Percentiles rank a stretch among this genome's conserved stretches.
phyloP scores from a whole-genome alignment of 2,329 filamentous ascomycete genomes.

The Ramichloridium luteum region DNA sequence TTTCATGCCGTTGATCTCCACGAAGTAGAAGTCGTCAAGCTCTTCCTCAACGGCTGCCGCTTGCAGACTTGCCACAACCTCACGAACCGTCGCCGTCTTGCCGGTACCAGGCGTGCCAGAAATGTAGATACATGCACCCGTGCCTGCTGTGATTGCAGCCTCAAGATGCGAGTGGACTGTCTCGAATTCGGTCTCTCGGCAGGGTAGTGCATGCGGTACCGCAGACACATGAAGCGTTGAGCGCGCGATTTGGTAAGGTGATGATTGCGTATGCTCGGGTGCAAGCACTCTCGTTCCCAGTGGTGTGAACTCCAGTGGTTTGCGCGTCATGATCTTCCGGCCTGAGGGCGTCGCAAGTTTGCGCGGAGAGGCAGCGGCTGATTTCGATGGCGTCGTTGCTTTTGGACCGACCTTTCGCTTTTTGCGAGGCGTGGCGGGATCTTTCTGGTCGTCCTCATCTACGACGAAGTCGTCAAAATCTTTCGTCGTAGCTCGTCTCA shows the following conservation, averaged over 20 bases:
- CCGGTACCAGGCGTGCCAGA: constrained; percentile 96
- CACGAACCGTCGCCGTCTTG: constrained; percentile 92
- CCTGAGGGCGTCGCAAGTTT: constrained; percentile 52
- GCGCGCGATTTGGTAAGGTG: constrained; percentile 83
- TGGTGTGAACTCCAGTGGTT: constrained; percentile 87
- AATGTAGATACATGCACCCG: constrained; percentile 95
- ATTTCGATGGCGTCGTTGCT: constrained; percentile 33
- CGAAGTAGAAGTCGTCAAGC: constrained; percentile 95
- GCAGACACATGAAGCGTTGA: constrained; percentile 86
- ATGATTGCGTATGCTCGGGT: constrained; percentile 59
- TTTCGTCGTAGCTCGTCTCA: constrained; percentile 17
- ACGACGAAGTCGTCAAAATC: constrained; percentile 36
- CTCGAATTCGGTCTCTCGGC: constrained; percentile 81
- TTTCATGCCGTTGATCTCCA: constrained; percentile 99
- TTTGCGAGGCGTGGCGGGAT: constrained; percentile 35
- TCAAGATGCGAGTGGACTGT: constrained; percentile 89
- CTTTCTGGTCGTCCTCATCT: constrained; percentile 28
- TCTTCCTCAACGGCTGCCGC: constrained; percentile 80
- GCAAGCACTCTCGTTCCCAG: constrained; percentile 79
- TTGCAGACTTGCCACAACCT: constrained; percentile 82
- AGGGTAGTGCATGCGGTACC: constrained; percentile 78
- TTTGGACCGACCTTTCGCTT: constrained; percentile 35
- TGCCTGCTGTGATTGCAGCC: constrained; percentile 83
- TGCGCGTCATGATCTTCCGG: constrained; percentile 64
- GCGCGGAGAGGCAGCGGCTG: constrained; percentile 35